Evolutionary conservation across 1,139 yeast species (phyloP).

Genomic region (Pichia cactophila): DNA sequence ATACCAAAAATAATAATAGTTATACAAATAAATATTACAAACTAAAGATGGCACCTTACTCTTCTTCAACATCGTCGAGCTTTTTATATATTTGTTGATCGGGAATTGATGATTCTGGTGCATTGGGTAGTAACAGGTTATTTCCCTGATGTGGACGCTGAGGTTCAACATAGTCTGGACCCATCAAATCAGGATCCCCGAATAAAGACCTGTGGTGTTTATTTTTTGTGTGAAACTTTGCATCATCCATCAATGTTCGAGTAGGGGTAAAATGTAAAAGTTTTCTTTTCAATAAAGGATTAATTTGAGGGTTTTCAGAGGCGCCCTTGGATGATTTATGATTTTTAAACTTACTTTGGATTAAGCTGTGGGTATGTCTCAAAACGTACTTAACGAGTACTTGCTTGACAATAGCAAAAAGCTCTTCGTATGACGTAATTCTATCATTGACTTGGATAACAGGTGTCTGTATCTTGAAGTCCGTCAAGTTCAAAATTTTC

Average conservation of each 20-base stretch:
- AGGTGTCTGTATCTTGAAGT: constrained; percentile 60
- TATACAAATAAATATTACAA: too few species aligned
- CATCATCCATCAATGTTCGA: background rate
- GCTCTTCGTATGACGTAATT: constrained; percentile 75
- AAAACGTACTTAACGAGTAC: constrained; percentile 63
- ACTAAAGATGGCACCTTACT: background rate
- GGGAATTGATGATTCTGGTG: background rate
- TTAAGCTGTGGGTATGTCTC: constrained; percentile 69
- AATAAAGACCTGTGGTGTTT: background rate
- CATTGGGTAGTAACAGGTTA: background rate
- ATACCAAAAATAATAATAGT: too few species aligned
- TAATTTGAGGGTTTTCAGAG: constrained; percentile 7
- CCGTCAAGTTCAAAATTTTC: constrained; percentile 64
- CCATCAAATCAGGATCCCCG: background rate
- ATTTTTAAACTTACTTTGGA: constrained; percentile 51
- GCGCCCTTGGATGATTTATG: constrained; percentile 10
- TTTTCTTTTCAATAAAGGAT: constrained; percentile 8
- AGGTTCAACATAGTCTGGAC: background rate
- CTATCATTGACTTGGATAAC: constrained; percentile 54
- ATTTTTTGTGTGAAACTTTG: background rate
- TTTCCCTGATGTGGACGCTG: background rate
- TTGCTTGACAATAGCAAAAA: constrained; percentile 54
- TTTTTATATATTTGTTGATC: background rate
- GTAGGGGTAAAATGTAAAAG: background rate
- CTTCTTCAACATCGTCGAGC: background rate